A percentile compares a stretch with the other conserved stretches of the same genome.
Evolutionary conservation across 176 grass and related monocot species (phyloP).

Genomic region (Bolboschoenus planiculmis): DNA sequence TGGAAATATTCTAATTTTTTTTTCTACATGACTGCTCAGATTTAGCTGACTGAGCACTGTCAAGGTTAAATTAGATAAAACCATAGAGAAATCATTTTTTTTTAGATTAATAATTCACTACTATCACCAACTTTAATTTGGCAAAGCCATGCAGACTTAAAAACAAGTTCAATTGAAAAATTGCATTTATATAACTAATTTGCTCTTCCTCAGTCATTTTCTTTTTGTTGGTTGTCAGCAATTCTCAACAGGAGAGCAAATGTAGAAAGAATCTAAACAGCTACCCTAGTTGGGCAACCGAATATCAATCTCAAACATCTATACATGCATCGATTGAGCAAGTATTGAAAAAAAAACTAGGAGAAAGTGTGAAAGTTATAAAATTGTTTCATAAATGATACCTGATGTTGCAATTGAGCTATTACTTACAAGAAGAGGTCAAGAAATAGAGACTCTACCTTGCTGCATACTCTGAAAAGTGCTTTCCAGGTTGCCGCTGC

Average conservation of each 20-base stretch:
- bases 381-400: no score
- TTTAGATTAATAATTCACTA: not conserved
- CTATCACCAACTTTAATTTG: not conserved
- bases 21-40: not conserved
- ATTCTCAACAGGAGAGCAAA: not conserved
- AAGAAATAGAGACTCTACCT: constrained; percentile 40
- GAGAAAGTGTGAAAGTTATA: not conserved
- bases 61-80: not conserved
- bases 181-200: not conserved
- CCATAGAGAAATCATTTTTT: not conserved
- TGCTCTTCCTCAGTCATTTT: not conserved
- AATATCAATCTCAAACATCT: not conserved
- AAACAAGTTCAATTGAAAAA: not conserved
- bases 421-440: constrained; percentile 3
- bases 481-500: constrained; percentile 69
- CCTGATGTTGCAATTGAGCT: not conserved
- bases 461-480: constrained; percentile 84
- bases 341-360: not conserved
- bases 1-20: not conserved
- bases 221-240: not conserved
- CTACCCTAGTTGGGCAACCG: no score
- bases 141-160: not conserved
- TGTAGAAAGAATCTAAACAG: not conserved
- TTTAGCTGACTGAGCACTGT: not conserved
- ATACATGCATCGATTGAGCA: no score